A percentile compares a stretch with the other conserved stretches of the same genome.
Conservation (phyloP, 2,329 filamentous ascomycete species). For the Thielaviopsis cerberus region DNA sequence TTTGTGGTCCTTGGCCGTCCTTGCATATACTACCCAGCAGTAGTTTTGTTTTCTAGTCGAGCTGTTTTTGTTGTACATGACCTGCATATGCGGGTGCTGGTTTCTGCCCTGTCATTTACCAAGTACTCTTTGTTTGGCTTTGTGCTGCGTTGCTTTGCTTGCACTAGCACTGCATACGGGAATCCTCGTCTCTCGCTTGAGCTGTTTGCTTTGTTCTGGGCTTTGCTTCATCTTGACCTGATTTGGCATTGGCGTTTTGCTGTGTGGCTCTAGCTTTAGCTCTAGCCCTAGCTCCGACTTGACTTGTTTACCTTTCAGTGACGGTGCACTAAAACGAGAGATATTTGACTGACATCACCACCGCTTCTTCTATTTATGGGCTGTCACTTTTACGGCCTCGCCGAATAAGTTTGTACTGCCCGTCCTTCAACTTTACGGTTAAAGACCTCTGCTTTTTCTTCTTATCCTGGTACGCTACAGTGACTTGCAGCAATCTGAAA, state of each 20-base stretch:
- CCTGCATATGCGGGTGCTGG: no score
- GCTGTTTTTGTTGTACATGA: no score
- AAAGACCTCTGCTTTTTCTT: background rate
- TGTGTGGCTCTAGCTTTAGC: background rate
- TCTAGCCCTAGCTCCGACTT: background rate
- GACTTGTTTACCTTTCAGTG: background rate
- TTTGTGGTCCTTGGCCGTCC: no score
- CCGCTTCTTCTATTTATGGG: background rate
- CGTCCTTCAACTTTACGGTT: background rate
- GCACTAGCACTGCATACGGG: no score
- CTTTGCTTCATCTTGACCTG: background rate
- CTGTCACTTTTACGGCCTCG: background rate
- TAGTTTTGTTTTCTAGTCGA: no score
- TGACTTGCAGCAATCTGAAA: background rate
- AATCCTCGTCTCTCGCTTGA: background rate
- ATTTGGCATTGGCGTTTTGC: background rate
- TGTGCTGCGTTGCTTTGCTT: no score
- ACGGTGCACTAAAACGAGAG: no score
- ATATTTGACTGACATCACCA: background rate
- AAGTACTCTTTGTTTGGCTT: no score
- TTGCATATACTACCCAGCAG: no score
- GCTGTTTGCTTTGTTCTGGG: background rate
- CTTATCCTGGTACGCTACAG: background rate
- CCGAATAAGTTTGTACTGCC: background rate
- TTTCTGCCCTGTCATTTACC: no score